These are phyloP conservation scores for Aspergillus felis DNA, from an alignment of 2,329 filamentous ascomycete species.

Conservation along the genomic window DNA sequence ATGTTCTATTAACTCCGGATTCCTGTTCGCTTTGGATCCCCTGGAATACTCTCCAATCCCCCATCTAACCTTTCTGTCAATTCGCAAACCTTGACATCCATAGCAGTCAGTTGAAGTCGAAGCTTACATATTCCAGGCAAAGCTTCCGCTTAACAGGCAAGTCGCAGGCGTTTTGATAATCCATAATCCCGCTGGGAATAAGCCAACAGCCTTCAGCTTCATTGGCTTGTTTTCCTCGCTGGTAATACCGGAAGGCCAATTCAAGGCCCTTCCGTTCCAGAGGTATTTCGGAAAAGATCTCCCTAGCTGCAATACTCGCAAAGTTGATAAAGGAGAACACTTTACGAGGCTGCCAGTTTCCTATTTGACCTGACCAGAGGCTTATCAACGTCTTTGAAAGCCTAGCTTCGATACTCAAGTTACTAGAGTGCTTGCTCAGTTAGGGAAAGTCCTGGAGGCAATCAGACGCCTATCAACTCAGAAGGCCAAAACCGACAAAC, in stretches of 20 bases:
- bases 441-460: constrained; percentile 20
- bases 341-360: constrained; percentile 3
- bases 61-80: not conserved
- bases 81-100: not conserved
- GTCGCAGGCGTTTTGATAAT: not conserved
- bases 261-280: not conserved
- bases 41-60: not conserved
- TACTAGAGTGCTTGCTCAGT: constrained; percentile 20
- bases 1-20: not conserved
- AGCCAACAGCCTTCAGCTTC: not conserved
- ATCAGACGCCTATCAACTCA: constrained; percentile 13
- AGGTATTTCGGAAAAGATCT: not conserved
- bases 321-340: constrained; percentile 3
- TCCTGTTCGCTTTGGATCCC: not conserved
- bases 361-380: constrained; percentile 16
- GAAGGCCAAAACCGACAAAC: not conserved
- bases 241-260: not conserved
- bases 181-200: not conserved
- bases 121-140: not conserved
- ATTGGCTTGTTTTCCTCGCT: not conserved
- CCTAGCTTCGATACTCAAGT: constrained; percentile 15
- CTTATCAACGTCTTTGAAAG: constrained; percentile 9
- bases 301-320: not conserved
- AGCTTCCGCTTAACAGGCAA: not conserved
- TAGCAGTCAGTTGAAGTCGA: not conserved